Evolutionary conservation across 2,329 filamentous ascomycete species (phyloP).

Genomic region (Monosporascus sp.): DNA sequence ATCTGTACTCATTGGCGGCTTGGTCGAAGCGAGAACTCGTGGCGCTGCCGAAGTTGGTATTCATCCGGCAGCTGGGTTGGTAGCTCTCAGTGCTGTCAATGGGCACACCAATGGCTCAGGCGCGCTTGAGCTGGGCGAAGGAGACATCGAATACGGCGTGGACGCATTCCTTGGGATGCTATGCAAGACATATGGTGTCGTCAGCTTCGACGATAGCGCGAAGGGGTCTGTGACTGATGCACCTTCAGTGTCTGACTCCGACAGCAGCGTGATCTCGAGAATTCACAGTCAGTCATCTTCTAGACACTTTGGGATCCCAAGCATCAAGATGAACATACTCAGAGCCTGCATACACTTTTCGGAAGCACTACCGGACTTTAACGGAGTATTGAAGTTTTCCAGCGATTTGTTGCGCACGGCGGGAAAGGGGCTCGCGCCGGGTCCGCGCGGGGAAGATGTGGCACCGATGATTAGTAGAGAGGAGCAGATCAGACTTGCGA

Average conservation of each 20-base stretch:
- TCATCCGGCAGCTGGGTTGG: slow-evolving; percentile 83
- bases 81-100: slow-evolving; percentile 58
- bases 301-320: slow-evolving; percentile 69
- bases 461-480: slow-evolving; percentile 69
- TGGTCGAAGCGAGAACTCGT: slow-evolving; percentile 86
- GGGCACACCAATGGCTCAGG: slow-evolving; percentile 46
- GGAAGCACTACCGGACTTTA: slow-evolving; percentile 87
- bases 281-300: slow-evolving; percentile 55
- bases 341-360: slow-evolving; percentile 89
- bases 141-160: slow-evolving; percentile 62
- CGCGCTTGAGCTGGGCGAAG: slow-evolving; percentile 57
- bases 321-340: slow-evolving; percentile 80
- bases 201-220: slow-evolving; percentile 40
- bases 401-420: slow-evolving; percentile 77
- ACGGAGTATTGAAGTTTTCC: slow-evolving; percentile 83
- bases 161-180: slow-evolving; percentile 57
- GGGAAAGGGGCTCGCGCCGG: slow-evolving; percentile 73
- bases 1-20: slow-evolving; percentile 71
- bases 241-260: slow-evolving; percentile 37
- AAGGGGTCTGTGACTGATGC: slow-evolving; percentile 20
- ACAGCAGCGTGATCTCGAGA: slow-evolving; percentile 48
- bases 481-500: slow-evolving; percentile 78
- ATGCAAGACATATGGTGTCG: slow-evolving; percentile 60
- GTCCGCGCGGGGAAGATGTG: slow-evolving; percentile 61
- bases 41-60: slow-evolving; percentile 95